Conservation (phyloP, 1,284 basidiomycete species). For the Lignosus rhinocerotis region DNA sequence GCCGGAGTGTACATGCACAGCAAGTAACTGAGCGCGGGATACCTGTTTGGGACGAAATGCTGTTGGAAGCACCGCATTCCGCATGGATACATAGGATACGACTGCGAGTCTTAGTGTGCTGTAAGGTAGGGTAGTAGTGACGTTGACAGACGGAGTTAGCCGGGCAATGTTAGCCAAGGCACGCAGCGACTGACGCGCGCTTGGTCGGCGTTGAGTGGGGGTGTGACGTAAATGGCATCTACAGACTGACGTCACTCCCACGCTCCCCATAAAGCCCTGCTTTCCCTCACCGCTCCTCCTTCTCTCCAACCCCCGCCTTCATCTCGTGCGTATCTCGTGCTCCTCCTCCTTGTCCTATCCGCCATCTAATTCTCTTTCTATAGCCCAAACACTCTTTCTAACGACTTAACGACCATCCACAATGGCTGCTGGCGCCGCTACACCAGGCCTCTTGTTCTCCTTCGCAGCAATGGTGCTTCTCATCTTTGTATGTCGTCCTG, state of each 20-base stretch:
- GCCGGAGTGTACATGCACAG: neutral
- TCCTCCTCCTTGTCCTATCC: neutral
- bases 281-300: neutral
- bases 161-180: neutral
- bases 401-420: constrained; percentile 24
- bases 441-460: constrained; percentile 50
- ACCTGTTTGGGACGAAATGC: too few species aligned
- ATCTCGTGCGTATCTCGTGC: constrained; percentile 7
- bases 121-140: too few species aligned
- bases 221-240: constrained; percentile 18
- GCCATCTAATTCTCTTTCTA: constrained; percentile 2
- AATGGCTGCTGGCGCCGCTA: constrained; percentile 42
- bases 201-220: constrained; percentile 4
- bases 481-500: constrained; percentile 52
- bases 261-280: constrained; percentile 2
- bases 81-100: too few species aligned
- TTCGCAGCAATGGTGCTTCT: constrained; percentile 69
- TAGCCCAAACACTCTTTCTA: constrained; percentile 8
- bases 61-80: too few species aligned
- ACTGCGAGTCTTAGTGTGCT: too few species aligned
- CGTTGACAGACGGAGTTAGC: neutral
- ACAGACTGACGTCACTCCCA: constrained; percentile 12
- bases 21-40: too few species aligned
- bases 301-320: constrained; percentile 3
- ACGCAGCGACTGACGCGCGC: constrained; percentile 1